phyloP scores from a whole-genome alignment of 2,329 filamentous ascomycete genomes.

The Aspergillus pseudotamarii region DNA sequence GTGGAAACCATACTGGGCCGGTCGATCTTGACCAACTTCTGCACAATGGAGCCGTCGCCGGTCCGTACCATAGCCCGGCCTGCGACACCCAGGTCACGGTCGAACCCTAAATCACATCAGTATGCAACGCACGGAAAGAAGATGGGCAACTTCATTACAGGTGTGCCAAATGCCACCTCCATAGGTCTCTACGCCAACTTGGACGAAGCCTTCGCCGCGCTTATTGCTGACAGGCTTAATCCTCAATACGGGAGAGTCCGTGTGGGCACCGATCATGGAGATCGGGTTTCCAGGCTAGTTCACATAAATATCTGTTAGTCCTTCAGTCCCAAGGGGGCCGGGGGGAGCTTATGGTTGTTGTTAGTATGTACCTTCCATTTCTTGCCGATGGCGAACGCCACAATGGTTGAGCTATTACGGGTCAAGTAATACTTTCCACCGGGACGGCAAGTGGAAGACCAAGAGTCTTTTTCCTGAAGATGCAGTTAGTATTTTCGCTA shows the following conservation, averaged over 20 bases:
- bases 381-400: slow-evolving; percentile 87
- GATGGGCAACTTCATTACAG: slow-evolving; percentile 49
- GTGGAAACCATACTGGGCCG: slow-evolving; percentile 61
- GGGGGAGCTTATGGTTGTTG: background rate
- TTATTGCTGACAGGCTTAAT: slow-evolving; percentile 96
- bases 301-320: slow-evolving; percentile 2
- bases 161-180: slow-evolving; percentile 97
- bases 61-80: slow-evolving; percentile 82
- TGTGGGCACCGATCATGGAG: slow-evolving; percentile 92
- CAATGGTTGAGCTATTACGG: slow-evolving; percentile 86
- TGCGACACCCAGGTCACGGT: slow-evolving; percentile 88
- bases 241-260: slow-evolving; percentile 88
- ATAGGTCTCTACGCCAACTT: slow-evolving; percentile 95
- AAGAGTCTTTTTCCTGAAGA: slow-evolving; percentile 77
- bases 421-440: slow-evolving; percentile 97
- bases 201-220: slow-evolving; percentile 80
- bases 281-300: slow-evolving; percentile 78
- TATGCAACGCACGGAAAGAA: background rate
- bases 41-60: slow-evolving; percentile 71
- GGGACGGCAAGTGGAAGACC: slow-evolving; percentile 76
- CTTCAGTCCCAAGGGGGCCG: background rate
- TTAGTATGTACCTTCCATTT: slow-evolving; percentile 68
- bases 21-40: slow-evolving; percentile 87
- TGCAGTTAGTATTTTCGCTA: slow-evolving; percentile 3
- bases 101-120: slow-evolving; percentile 66